Evolutionary conservation across 164 flowering plant genomes (phyloP).

Genomic region (Malania oleifera): DNA sequence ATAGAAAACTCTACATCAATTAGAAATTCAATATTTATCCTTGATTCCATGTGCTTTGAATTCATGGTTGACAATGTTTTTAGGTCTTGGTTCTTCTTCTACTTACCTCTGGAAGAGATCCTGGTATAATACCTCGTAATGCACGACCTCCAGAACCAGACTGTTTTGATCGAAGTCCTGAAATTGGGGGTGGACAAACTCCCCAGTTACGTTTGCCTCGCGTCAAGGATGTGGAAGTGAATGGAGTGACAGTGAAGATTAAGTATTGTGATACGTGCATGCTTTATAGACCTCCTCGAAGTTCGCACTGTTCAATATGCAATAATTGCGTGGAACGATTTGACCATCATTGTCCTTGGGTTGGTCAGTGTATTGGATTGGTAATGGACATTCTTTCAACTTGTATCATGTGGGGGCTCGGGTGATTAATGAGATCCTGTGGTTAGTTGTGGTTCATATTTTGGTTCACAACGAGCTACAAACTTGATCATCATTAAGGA

Average conservation of each 20-base stretch:
- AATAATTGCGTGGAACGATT: slow-evolving; percentile 42
- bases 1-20: too few species aligned
- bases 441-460: too few species aligned
- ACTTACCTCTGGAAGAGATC: slow-evolving; percentile 45
- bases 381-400: too few species aligned
- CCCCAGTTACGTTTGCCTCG: slow-evolving; percentile 30
- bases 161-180: slow-evolving; percentile 16
- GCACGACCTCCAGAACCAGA: slow-evolving; percentile 43
- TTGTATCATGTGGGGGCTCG: too few species aligned
- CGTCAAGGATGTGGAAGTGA: slow-evolving; percentile 29
- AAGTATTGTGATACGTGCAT: slow-evolving; percentile 50
- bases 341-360: slow-evolving; percentile 56
- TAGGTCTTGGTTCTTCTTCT: slow-evolving; percentile 32
- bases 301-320: slow-evolving; percentile 49
- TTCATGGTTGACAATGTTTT: slow-evolving; percentile 9
- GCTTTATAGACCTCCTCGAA: slow-evolving; percentile 45
- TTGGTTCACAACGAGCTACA: too few species aligned
- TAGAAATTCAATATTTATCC: neutral
- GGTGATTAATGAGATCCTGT: too few species aligned
- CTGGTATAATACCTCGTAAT: slow-evolving; percentile 42
- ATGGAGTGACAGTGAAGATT: slow-evolving; percentile 31
- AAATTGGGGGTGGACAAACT: slow-evolving; percentile 23
- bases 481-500: too few species aligned
- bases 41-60: too few species aligned
- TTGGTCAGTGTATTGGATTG: slow-evolving; percentile 48